Evolutionary conservation across 257 asterid genomes (phyloP).

Genomic region (Gynochthodes officinalis): DNA sequence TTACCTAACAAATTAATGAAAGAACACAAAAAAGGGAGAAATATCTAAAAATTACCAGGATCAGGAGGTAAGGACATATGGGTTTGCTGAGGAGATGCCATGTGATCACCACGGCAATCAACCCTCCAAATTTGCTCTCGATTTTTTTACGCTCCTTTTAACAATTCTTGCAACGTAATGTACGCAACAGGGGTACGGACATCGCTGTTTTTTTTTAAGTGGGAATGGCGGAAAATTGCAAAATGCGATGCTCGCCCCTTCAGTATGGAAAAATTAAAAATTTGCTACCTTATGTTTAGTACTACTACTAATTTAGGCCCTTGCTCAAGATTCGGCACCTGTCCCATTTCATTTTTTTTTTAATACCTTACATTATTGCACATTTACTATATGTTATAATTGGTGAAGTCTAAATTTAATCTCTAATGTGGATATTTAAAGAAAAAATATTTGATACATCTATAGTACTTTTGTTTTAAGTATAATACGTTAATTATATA

Average conservation of each 20-base stretch:
- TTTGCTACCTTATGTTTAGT: background rate
- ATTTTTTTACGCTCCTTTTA: background rate
- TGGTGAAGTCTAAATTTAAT: no score
- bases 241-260: background rate
- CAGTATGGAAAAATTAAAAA: background rate
- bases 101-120: constrained; percentile 26
- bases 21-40: background rate
- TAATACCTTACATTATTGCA: no score
- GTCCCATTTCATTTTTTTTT: no score
- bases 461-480: no score
- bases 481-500: no score
- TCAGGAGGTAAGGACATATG: constrained; percentile 60
- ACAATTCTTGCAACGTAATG: background rate
- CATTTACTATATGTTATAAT: no score
- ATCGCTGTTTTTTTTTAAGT: background rate
- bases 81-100: constrained; percentile 68
- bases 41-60: constrained; percentile 43
- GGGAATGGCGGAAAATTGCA: constrained; percentile 3
- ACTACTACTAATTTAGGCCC: no score
- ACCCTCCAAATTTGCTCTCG: background rate
- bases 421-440: no score
- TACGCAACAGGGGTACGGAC: background rate
- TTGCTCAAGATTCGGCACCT: no score
- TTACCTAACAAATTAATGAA: background rate
- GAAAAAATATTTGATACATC: no score